Base-by-base conservation (phyloP, 768 basidiomycete genomes). In the Xerocomus spinulosus region DNA sequence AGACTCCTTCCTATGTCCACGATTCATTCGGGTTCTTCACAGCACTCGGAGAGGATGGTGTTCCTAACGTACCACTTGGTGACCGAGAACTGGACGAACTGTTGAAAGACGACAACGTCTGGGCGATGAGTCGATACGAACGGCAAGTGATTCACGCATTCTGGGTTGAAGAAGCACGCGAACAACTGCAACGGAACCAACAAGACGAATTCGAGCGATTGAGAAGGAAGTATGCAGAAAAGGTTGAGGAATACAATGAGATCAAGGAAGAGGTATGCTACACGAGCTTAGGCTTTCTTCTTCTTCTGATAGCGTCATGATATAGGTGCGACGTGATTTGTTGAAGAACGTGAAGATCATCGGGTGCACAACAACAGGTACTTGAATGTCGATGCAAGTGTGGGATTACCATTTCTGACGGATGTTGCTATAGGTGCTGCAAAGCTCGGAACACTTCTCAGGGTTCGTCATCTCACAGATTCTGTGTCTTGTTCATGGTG, bases 311-410 rank as follows among this genome's bases (percentile, higher is more conserved):
- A 6, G 2, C 17, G 3, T 34, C n/a, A n/a, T n/a, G n/a, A n/a
- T 33, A 1, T 53, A 89, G 87, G 65, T 71, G 41, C 74, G 81
- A 10, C 75, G 81, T 0, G 70, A 72, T 5, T 63, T 90, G 6
- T 68, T 91, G 6, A 59, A 63, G 26, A 62, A 71, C 6, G 72
- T 77, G 0, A 77, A 86, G 56, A 72, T 91, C 17, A 77, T 89
- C 38, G 88, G 83, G 6, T 87, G 85, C 51, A 91, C 87, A 0
- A 89, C 87, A 0, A 87, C 81, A 18, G 85, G 85, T 83, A 58
- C 20, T 20, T 18, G 24, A n/a, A n/a, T n/a, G n/a, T n/a, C n/a
- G n/a, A 3, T 5, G 12, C 38, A n/a, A n/a, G n/a, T n/a, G n/a
- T n/a, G n/a, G 21, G 34, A n/a, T 23, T 24, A 7, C 29, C 20